phyloP scores from a whole-genome alignment of 768 basidiomycete genomes.

The Fomitopsis pulvina region DNA sequence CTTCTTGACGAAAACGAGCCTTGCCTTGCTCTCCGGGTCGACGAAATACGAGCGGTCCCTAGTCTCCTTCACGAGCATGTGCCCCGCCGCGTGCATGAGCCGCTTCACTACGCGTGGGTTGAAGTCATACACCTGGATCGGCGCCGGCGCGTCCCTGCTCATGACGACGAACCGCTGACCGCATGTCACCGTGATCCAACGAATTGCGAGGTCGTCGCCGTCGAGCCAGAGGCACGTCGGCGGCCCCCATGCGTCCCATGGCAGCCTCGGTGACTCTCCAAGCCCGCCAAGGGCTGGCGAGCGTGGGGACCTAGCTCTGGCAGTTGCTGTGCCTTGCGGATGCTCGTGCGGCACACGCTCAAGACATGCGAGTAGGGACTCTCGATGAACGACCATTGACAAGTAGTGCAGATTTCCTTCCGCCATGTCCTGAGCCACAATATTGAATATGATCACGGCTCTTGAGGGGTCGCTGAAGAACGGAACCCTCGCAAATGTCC shows the following conservation, averaged over 20 bases:
- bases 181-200: slow-evolving; percentile 27
- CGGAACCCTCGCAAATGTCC: slow-evolving; percentile 5
- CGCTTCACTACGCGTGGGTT: slow-evolving; percentile 13
- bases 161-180: slow-evolving; percentile 21
- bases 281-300: not conserved
- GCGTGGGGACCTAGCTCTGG: slow-evolving; percentile 2
- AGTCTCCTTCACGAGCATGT: no score
- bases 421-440: slow-evolving; percentile 4
- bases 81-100: not conserved
- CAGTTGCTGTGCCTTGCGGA: not conserved
- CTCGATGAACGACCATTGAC: slow-evolving; percentile 20
- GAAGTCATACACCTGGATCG: slow-evolving; percentile 20
- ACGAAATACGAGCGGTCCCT: not conserved
- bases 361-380: slow-evolving; percentile 11
- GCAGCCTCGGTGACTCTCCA: not conserved
- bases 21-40: slow-evolving; percentile 1
- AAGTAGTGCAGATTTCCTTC: slow-evolving; percentile 9
- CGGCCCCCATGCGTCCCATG: slow-evolving; percentile 22
- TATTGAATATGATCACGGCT: slow-evolving; percentile 20
- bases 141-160: not conserved
- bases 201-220: slow-evolving; percentile 14
- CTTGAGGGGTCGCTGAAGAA: slow-evolving; percentile 16
- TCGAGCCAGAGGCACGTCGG: slow-evolving; percentile 19
- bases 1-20: not conserved
- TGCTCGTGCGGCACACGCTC: no score